Percentiles rank a stretch among this genome's conserved stretches.
These are phyloP conservation scores for Podospora australis DNA, from an alignment of 495 filamentous ascomycete genomes.

Conservation along the genomic window DNA sequence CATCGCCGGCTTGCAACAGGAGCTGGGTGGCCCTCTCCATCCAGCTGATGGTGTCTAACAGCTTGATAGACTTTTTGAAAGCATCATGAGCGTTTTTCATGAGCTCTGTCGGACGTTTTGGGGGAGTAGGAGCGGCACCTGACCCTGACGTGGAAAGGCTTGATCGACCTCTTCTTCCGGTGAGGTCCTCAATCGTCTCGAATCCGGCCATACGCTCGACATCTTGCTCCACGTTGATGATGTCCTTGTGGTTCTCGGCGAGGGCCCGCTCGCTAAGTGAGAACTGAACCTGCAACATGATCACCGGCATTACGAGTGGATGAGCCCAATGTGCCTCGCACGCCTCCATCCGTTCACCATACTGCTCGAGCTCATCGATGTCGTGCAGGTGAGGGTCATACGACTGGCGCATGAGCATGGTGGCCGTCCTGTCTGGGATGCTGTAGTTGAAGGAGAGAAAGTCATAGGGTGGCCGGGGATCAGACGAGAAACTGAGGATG, in stretches of 20 bases:
- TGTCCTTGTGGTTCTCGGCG: conserved; percentile 25
- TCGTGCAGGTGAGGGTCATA: conserved; percentile 27
- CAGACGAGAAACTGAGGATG: conserved; percentile 29
- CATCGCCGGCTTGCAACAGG: conserved; percentile 27
- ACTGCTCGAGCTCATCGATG: conserved; percentile 28
- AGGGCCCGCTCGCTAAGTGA: conserved; percentile 28
- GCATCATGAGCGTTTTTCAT: conserved; percentile 32
- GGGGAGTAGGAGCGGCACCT: not conserved
- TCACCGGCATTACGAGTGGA: conserved; percentile 25
- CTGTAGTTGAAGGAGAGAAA: conserved; percentile 32
- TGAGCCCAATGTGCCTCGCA: conserved; percentile 28
- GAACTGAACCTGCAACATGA: conserved; percentile 29
- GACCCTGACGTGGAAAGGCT: not conserved
- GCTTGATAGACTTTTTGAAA: conserved; percentile 24
- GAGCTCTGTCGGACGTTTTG: conserved; percentile 22
- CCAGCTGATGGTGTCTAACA: conserved; percentile 29
- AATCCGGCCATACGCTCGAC: conserved; percentile 27
- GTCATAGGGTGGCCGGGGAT: conserved; percentile 29
- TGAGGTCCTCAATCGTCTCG: not conserved
- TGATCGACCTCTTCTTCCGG: not conserved
- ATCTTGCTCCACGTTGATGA: conserved; percentile 22
- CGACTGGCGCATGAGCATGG: conserved; percentile 26
- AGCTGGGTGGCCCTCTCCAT: conserved; percentile 31
- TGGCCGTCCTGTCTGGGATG: conserved; percentile 20
- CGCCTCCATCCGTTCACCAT: conserved; percentile 28